Evolutionary conservation across 2,329 filamentous ascomycete genomes (phyloP), one percentile per base, ranked within the genome.

Genomic region (Microcyclosporella mali): DNA sequence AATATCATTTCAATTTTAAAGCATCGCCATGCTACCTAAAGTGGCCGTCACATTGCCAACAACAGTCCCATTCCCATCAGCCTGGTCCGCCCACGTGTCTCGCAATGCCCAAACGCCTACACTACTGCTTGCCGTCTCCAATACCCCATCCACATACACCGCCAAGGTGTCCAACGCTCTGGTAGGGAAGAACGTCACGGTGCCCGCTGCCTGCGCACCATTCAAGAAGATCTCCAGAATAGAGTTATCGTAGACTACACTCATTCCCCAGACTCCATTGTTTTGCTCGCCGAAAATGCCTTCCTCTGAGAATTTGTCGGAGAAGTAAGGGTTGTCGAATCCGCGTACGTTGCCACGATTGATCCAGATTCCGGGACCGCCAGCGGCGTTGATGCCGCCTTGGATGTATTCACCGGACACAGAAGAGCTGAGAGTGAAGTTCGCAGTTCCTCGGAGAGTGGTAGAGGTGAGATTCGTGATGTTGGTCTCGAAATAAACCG

Each of bases 191-290:
- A 77, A 77, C 0, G 69, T 66, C 34, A 70, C 66, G 2, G 74
- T 78, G 0, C 62, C 76, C 25, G 64, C 67, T 37, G 70, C 67
- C 40, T 72, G 63, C 0, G 75, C 76, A 1, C 69, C 68, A 43
- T 77, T 71, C 19, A 78, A 44, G 50, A 78, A 79, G 2, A 78
- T 60, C 55, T 80, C 77, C 6, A 77, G 61, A 18, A 80, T 71
- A 10, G 66, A 71, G 4, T 74, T 64, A 53, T 81, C 77, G 3
- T 79, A 64, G 2, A 79, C 65, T 1, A 70, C 71, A 37, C 70
- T 68, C 27, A 79, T 58, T 45, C 54, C 51, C 60, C 67, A 70
- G 0, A 55, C 54, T 11, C 63, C 65, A 6, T 49, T 47, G 27
- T 29, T n/a, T n/a, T n/a, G n/a, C 27, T 33, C 6, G 49, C 42